Evolutionary conservation across 805 yeast genomes (phyloP).

Genomic region (Blastobotrys americana): DNA sequence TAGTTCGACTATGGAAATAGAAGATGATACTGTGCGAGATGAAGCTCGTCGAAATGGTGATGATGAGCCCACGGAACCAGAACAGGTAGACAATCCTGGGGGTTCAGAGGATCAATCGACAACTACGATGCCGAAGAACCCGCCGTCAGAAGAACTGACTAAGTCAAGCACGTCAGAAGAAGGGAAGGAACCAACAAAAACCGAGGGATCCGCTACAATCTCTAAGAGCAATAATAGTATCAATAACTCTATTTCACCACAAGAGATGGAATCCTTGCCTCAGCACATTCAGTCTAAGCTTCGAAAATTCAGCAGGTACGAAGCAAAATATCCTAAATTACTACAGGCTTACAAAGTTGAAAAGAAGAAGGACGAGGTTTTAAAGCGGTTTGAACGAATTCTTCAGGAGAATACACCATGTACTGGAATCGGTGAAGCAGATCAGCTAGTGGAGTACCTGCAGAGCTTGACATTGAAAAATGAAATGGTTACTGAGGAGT

Average conservation of each 20-base stretch:
- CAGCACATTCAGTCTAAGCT: slow-evolving; percentile 54
- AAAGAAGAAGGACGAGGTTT: slow-evolving; percentile 55
- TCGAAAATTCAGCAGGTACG: slow-evolving; percentile 76
- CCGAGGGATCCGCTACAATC: too few species aligned
- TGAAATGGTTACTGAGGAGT: slow-evolving; percentile 55
- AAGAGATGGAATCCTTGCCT: slow-evolving; percentile 40
- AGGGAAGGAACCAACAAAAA: too few species aligned
- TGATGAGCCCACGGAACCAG: background rate
- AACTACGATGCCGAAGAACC: background rate
- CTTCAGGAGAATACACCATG: slow-evolving; percentile 77
- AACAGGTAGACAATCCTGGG: background rate
- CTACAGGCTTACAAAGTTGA: slow-evolving; percentile 81
- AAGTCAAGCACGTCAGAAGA: too few species aligned
- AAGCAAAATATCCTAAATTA: slow-evolving; percentile 76
- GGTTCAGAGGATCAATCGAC: background rate
- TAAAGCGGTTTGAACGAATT: slow-evolving; percentile 57
- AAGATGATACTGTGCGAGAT: too few species aligned
- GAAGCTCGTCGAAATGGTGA: too few species aligned
- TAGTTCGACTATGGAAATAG: slow-evolving; percentile 17
- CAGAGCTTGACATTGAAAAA: slow-evolving; percentile 54
- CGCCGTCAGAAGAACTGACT: too few species aligned
- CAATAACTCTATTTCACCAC: background rate
- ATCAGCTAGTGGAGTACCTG: slow-evolving; percentile 61
- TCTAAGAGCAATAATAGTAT: too few species aligned
- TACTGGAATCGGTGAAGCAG: slow-evolving; percentile 64